Base-by-base conservation (phyloP, 2,329 filamentous ascomycete species). In the Claviceps fusiformis region DNA sequence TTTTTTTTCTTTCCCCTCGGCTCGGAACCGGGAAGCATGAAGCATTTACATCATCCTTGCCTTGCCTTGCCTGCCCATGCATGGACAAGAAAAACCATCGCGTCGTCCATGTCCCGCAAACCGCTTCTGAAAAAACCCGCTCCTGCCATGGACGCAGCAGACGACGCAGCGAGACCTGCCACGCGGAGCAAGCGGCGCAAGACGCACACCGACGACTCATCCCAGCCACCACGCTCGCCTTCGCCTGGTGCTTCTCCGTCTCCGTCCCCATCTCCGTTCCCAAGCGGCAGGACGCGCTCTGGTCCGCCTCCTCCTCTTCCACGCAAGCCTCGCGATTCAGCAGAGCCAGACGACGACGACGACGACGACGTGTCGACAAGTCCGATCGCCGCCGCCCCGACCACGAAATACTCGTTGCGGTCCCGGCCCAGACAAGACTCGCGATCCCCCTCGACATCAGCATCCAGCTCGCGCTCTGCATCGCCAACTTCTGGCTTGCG, bases 381-480 rank as follows among this genome's bases (percentile, higher is more conserved):
- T 54, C 63, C 59, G 35, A 60, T 54, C 52, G 63, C 51, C 37
- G 60, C 61, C 50, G 61, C 24, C 55, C 50, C 60, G 54, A 58
- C 61, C 56, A 60, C 64, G 37, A 59, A 63, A 33, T 67, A 67
- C 52, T 64, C 56, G 17, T 59, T 57, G 8, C 62, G 64, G 15
- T 62, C 61, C 33, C 63, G 65, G 19, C 70, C 70, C 9, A 62
- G 62, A 9, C 56, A 33, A 17, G 62, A 64, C 31, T 66, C 68
- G 33, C 62, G 65, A 54, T 70, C 68, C 7, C 63, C 63, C 11
- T 69, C 68, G 5, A 64, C 62, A 50, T 71, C 69, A 3, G 64
- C 59, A 51, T 71, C 71, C 17, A 68, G 62, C 50, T 71, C 71
- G 41, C 65, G 68, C 51, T 73, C 71, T 27, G 67, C 69, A 29